Evolutionary conservation across 1,284 basidiomycete species (phyloP).

Genomic region (Puccinia brachypodii): DNA sequence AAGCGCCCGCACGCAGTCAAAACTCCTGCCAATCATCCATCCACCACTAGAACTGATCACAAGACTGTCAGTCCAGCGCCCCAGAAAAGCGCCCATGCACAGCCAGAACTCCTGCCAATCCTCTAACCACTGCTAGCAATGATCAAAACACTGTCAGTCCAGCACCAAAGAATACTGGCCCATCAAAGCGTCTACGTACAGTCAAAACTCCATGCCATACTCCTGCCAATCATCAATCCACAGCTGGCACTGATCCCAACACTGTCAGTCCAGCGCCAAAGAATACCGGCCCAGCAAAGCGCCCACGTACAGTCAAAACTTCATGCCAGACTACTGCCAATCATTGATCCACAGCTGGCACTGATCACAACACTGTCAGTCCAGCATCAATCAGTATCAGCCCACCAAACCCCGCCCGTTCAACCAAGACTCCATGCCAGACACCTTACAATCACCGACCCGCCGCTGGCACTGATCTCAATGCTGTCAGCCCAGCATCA

Average conservation of each 20-base stretch:
- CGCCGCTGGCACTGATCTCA: not conserved
- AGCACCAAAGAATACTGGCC: not conserved
- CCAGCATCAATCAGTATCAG: not conserved
- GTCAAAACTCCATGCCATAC: not conserved
- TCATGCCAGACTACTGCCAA: not conserved
- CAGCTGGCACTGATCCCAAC: not conserved
- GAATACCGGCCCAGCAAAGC: not conserved
- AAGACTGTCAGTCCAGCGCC: too few relatives aligned
- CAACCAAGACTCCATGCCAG: not conserved
- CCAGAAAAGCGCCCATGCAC: too few relatives aligned
- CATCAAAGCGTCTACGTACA: not conserved
- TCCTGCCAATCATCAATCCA: not conserved
- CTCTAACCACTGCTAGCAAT: too few relatives aligned
- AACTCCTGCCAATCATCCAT: too few relatives aligned
- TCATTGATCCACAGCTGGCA: not conserved
- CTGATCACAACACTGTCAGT: not conserved
- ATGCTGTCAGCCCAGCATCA: not conserved
- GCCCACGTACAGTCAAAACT: not conserved
- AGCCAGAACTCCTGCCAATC: too few relatives aligned
- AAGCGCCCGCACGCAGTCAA: too few relatives aligned
- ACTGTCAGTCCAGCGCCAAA: not conserved
- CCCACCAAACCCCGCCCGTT: not conserved
- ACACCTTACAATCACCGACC: not conserved
- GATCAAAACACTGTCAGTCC: too few relatives aligned
- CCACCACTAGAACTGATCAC: too few relatives aligned